phyloP scores from a whole-genome alignment of 805 yeast species.

The Yamadazyma ubonensis region DNA sequence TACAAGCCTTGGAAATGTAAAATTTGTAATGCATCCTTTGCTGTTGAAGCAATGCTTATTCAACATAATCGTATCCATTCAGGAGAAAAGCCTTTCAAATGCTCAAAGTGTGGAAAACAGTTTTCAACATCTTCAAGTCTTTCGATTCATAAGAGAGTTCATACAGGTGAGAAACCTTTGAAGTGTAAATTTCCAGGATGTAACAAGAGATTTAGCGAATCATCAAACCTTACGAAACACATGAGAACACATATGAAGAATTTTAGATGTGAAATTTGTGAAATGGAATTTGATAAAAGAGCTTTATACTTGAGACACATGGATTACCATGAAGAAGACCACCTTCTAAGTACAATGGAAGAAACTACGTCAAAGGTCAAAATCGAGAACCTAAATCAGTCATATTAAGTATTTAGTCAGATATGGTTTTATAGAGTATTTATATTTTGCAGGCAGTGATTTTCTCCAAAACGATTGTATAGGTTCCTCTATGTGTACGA shows the following conservation, averaged over 20 bases:
- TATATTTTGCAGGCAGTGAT: constrained; percentile 1
- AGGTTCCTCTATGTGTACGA: neutral
- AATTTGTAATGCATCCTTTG: constrained; percentile 67
- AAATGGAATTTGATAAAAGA: constrained; percentile 7
- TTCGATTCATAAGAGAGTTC: constrained; percentile 80
- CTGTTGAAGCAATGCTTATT: constrained; percentile 70
- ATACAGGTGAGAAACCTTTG: constrained; percentile 89
- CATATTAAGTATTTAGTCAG: neutral
- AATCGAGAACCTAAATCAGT: too few species aligned
- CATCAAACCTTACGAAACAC: constrained; percentile 86
- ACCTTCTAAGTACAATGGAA: neutral
- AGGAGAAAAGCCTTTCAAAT: constrained; percentile 83
- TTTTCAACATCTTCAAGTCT: constrained; percentile 84
- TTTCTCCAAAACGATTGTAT: too few species aligned
- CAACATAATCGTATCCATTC: constrained; percentile 86
- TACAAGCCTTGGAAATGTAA: constrained; percentile 76
- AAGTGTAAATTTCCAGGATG: constrained; percentile 79
- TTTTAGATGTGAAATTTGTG: constrained; percentile 8
- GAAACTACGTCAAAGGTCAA: neutral
- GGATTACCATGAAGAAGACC: constrained; percentile 7
- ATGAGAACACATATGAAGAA: constrained; percentile 63
- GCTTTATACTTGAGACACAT: constrained; percentile 8
- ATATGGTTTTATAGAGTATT: constrained; percentile 2
- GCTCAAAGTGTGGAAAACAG: constrained; percentile 68
- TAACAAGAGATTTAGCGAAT: constrained; percentile 81